A percentile compares a stretch with the other conserved stretches of the same genome.
Conservation (phyloP, 2,329 filamentous ascomycete species). For the Hirsutella minnesotensis region DNA sequence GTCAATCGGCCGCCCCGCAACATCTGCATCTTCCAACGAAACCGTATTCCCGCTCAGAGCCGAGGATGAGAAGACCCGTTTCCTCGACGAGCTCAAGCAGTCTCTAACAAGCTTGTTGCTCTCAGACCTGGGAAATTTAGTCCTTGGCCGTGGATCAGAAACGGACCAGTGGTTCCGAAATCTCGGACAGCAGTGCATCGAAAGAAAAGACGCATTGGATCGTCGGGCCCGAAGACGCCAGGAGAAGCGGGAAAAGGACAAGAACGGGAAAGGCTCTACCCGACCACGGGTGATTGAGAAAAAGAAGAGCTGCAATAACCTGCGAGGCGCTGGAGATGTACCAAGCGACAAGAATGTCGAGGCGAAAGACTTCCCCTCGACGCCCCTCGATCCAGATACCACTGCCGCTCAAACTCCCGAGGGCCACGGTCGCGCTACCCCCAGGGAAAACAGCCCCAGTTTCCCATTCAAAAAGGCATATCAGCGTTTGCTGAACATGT, state of each 20-base stretch:
- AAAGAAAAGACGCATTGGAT: conserved; percentile 45
- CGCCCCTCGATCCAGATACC: conserved; percentile 28
- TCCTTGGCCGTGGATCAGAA: conserved; percentile 83
- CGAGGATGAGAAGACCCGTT: conserved; percentile 62
- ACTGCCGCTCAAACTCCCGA: conserved; percentile 9
- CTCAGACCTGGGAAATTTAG: conserved; percentile 77
- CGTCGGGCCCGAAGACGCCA: conserved; percentile 28
- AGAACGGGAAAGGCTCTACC: conserved; percentile 26
- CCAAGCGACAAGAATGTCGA: conserved; percentile 23
- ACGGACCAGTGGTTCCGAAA: conserved; percentile 80
- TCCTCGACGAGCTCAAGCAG: conserved; percentile 66
- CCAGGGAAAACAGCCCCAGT: conserved; percentile 27
- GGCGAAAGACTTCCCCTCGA: conserved; percentile 21
- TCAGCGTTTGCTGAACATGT: conserved; percentile 66
- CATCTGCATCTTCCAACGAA: conserved; percentile 55
- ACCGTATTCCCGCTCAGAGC: conserved; percentile 51
- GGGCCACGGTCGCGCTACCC: conserved; percentile 6
- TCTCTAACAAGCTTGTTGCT: conserved; percentile 73
- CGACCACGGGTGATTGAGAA: conserved; percentile 47
- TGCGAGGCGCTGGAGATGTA: conserved; percentile 38
- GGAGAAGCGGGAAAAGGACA: conserved; percentile 29
- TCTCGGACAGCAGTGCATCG: conserved; percentile 53
- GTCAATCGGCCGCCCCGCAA: conserved; percentile 47
- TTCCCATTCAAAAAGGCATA: conserved; percentile 80
- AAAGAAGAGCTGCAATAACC: conserved; percentile 56